Evolutionary conservation across 2,329 filamentous ascomycete genomes (phyloP).

Genomic region (Hysterium pulicare): DNA sequence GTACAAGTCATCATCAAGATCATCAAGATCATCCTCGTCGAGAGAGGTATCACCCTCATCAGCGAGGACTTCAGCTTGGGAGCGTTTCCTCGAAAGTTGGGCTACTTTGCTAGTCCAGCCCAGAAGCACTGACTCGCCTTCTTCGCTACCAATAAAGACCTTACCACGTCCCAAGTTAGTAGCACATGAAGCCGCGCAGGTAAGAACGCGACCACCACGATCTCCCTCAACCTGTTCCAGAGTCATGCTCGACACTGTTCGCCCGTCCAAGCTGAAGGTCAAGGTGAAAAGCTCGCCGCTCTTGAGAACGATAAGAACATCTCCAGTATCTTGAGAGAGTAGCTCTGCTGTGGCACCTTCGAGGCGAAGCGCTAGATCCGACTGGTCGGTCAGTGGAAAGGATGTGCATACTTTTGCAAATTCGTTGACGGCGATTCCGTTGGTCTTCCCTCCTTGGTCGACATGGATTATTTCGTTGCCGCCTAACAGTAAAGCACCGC

Average conservation of each 20-base stretch:
- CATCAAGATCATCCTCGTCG: constrained; percentile 57
- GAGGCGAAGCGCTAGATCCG: constrained; percentile 71
- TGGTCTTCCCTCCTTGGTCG: constrained; percentile 91
- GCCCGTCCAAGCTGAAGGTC: constrained; percentile 81
- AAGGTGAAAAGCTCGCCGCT: constrained; percentile 73
- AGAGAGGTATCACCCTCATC: constrained; percentile 43
- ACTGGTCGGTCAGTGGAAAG: constrained; percentile 84
- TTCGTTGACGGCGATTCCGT: constrained; percentile 86
- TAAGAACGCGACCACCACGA: constrained; percentile 61
- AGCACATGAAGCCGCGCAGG: constrained; percentile 64
- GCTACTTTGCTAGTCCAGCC: constrained; percentile 68
- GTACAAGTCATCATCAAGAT: constrained; percentile 61
- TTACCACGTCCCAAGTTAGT: constrained; percentile 64
- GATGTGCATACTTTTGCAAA: constrained; percentile 80
- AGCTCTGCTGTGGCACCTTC: constrained; percentile 78
- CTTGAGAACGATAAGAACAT: constrained; percentile 77
- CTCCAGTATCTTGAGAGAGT: constrained; percentile 71
- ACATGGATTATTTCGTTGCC: constrained; percentile 91
- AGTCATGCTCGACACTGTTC: constrained; percentile 84
- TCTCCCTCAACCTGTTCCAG: constrained; percentile 63
- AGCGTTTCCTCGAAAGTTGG: constrained; percentile 61
- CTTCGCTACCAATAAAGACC: constrained; percentile 83
- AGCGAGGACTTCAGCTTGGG: constrained; percentile 57
- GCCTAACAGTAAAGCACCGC: constrained; percentile 82
- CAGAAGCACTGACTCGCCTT: constrained; percentile 74